These are phyloP conservation scores for Cymbopogon citratus DNA, from an alignment of 176 grass and related monocot genomes.

Conservation along the genomic window DNA sequence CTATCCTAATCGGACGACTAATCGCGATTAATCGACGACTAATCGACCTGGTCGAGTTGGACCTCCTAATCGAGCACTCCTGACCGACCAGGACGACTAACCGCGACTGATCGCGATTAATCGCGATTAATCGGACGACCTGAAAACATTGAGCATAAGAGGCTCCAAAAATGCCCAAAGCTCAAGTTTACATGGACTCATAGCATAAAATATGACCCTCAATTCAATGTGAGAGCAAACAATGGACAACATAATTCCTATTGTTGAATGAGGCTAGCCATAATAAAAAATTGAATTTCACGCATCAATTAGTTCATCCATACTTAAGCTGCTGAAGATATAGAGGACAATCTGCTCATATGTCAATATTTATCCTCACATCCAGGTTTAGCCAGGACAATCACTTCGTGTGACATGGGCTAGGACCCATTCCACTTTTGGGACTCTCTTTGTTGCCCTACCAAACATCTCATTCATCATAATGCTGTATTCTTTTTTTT, in stretches of 20 bases:
- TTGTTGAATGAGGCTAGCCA: background rate
- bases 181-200: background rate
- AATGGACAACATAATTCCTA: background rate
- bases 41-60: too few relatives aligned
- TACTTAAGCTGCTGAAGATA: background rate
- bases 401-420: background rate
- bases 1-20: too few relatives aligned
- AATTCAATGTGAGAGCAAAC: background rate
- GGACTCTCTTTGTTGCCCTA: background rate
- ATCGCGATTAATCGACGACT: too few relatives aligned
- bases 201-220: too few relatives aligned
- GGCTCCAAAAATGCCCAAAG: conserved; percentile 2
- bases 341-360: background rate
- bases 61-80: too few relatives aligned
- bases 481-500: too few relatives aligned
- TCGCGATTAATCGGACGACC: too few relatives aligned
- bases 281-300: too few relatives aligned
- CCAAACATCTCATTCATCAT: background rate
- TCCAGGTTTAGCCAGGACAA: background rate
- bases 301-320: too few relatives aligned
- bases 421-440: background rate
- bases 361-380: background rate
- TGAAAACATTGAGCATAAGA: too few relatives aligned
- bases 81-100: too few relatives aligned
- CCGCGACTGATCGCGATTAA: too few relatives aligned